Evolutionary conservation across 106 monocot genomes (phyloP).

Genomic region (Ottelia alismoides): DNA sequence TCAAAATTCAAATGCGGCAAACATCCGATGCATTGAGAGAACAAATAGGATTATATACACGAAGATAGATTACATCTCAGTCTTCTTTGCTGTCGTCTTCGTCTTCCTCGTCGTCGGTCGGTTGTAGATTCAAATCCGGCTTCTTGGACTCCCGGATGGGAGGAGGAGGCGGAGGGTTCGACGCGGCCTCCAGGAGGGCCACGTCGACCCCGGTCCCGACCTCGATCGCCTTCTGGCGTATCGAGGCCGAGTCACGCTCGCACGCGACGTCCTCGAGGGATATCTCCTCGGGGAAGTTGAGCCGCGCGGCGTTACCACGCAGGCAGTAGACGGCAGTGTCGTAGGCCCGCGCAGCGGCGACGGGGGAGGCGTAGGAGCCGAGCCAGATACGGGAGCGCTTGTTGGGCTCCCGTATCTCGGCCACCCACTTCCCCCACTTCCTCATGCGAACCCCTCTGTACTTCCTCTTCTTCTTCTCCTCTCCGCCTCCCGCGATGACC

Average conservation of each 20-base stretch:
- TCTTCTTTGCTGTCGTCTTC: too few species aligned
- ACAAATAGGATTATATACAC: too few species aligned
- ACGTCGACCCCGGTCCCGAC: conserved; percentile 46
- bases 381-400: conserved; percentile 45
- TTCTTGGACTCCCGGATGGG: too few species aligned
- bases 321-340: conserved; percentile 43
- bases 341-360: conserved; percentile 52
- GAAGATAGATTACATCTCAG: too few species aligned
- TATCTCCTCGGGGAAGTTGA: conserved; percentile 39
- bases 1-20: too few species aligned
- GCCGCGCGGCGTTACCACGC: conserved; percentile 34
- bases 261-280: conserved; percentile 1
- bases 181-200: conserved; percentile 34
- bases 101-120: too few species aligned
- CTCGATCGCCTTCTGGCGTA: conserved; percentile 51
- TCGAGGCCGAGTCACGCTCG: too few species aligned
- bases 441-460: conserved; percentile 37
- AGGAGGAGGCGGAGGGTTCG: too few species aligned
- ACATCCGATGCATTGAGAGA: too few species aligned
- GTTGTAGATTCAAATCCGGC: too few species aligned
- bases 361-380: conserved; percentile 33
- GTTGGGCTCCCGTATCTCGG: conserved; percentile 27
- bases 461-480: conserved; percentile 4
- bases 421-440: conserved; percentile 33
- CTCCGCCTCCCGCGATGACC: too few species aligned